phyloP scores from a whole-genome alignment of 495 filamentous ascomycete genomes.

The Aspergillus indologenus region DNA sequence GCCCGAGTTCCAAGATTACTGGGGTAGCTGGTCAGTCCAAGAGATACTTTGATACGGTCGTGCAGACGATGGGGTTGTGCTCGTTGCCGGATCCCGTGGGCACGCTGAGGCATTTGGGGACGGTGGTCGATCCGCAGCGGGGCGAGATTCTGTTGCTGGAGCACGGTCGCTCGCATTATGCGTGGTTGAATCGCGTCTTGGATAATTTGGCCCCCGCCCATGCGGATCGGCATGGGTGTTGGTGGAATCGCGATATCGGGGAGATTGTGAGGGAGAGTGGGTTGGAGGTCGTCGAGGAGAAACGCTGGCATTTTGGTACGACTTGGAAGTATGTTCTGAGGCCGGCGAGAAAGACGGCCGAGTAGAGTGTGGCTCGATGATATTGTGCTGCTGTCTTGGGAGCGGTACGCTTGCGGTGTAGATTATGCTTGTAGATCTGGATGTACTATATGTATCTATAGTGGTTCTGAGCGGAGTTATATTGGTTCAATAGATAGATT shows the following conservation, averaged over 20 bases:
- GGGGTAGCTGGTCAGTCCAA: too few relatives aligned
- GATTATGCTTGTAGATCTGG: not conserved
- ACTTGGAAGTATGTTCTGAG: slow-evolving; percentile 64
- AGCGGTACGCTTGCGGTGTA: not conserved
- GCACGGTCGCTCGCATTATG: slow-evolving; percentile 78
- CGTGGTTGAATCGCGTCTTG: slow-evolving; percentile 73
- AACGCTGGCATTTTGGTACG: slow-evolving; percentile 73
- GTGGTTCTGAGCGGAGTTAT: not conserved
- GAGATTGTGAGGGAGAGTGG: slow-evolving; percentile 74
- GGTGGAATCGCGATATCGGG: slow-evolving; percentile 94
- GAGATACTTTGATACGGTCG: slow-evolving; percentile 70
- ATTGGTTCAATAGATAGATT: too few relatives aligned
- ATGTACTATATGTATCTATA: not conserved
- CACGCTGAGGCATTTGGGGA: slow-evolving; percentile 54
- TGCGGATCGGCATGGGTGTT: slow-evolving; percentile 85
- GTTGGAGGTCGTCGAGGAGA: slow-evolving; percentile 71
- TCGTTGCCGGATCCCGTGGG: slow-evolving; percentile 71
- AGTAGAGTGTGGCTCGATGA: not conserved
- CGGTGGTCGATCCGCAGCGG: slow-evolving; percentile 41
- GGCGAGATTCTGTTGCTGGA: slow-evolving; percentile 85
- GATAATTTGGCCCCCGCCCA: slow-evolving; percentile 75
- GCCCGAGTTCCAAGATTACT: slow-evolving; percentile 6
- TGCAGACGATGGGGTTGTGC: slow-evolving; percentile 94
- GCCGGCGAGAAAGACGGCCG: slow-evolving; percentile 26
- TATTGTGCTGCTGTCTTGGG: too few relatives aligned